These are phyloP conservation scores for Leishmania braziliensis DNA, from an alignment of 208 protist species.

Conservation along the genomic window DNA sequence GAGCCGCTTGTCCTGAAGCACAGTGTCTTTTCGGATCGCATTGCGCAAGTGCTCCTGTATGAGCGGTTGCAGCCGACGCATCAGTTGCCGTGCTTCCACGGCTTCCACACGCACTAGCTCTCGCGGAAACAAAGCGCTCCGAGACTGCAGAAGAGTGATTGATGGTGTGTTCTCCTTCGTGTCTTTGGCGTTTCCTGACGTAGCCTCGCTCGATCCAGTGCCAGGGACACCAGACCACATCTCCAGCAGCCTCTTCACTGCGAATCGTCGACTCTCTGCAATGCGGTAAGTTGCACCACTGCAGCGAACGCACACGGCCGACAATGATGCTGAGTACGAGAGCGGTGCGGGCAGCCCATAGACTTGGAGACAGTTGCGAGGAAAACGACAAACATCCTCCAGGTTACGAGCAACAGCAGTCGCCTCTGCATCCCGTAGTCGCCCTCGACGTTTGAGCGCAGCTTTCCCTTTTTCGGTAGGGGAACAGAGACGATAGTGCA, in stretches of 20 bases:
- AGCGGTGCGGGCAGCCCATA: slow-evolving; percentile 18
- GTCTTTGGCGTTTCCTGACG: not conserved
- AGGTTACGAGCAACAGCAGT: not conserved
- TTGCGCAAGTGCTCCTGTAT: slow-evolving; percentile 40
- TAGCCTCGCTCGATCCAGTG: not conserved
- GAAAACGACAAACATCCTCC: slow-evolving; percentile 18
- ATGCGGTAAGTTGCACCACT: not conserved
- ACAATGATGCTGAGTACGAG: slow-evolving; percentile 20
- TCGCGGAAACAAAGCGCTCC: slow-evolving; percentile 11
- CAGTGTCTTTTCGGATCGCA: slow-evolving; percentile 42
- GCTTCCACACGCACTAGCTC: slow-evolving; percentile 24
- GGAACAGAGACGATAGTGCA: slow-evolving; percentile 17
- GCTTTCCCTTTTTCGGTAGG: not conserved
- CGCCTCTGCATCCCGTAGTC: slow-evolving; percentile 5
- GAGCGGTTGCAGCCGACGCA: slow-evolving; percentile 27
- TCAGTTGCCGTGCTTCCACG: slow-evolving; percentile 21
- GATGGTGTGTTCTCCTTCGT: no score
- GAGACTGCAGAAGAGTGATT: not conserved
- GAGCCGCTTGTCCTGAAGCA: slow-evolving; percentile 73
- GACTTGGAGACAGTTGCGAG: slow-evolving; percentile 8
- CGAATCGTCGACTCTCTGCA: not conserved
- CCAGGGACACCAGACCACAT: not conserved
- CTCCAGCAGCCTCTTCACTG: not conserved
- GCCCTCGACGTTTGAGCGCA: not conserved
- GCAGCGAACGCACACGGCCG: slow-evolving; percentile 19